Conservation (phyloP, 2,329 filamentous ascomycete genomes). For the Ascochyta viciae-villosae region DNA sequence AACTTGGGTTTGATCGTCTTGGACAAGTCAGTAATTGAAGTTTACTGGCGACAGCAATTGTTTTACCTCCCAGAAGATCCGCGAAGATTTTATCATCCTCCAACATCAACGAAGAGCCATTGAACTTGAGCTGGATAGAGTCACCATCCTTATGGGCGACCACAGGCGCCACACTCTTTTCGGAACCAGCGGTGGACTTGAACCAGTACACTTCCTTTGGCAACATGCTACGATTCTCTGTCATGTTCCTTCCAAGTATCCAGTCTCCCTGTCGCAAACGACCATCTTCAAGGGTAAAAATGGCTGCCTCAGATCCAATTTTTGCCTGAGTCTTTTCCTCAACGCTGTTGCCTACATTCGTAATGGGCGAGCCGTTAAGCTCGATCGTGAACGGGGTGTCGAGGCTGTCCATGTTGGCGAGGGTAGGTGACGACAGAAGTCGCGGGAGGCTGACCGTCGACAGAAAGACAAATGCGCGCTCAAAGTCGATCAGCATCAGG, state of each 20-base stretch:
- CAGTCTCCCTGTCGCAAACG: slow-evolving; percentile 28
- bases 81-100: slow-evolving; percentile 26
- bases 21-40: slow-evolving; percentile 2
- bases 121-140: slow-evolving; percentile 26
- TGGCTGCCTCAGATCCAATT: slow-evolving; percentile 26
- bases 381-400: slow-evolving; percentile 33
- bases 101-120: slow-evolving; percentile 21
- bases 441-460: slow-evolving; percentile 10
- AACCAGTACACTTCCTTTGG: slow-evolving; percentile 38
- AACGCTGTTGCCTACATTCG: slow-evolving; percentile 14
- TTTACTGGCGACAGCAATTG: background rate
- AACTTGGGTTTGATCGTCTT: slow-evolving; percentile 13
- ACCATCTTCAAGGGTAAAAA: slow-evolving; percentile 33
- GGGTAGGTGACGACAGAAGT: slow-evolving; percentile 14
- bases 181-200: slow-evolving; percentile 18
- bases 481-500: slow-evolving; percentile 17
- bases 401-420: slow-evolving; percentile 31
- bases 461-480: slow-evolving; percentile 14
- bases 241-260: slow-evolving; percentile 27
- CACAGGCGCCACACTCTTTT: slow-evolving; percentile 22
- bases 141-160: slow-evolving; percentile 26
- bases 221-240: slow-evolving; percentile 32
- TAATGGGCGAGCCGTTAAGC: slow-evolving; percentile 31
- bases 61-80: slow-evolving; percentile 27
- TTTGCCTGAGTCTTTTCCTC: slow-evolving; percentile 26